phyloP scores from a whole-genome alignment of 108 stramenopile genomes.

The Stephanodiscus triporus region DNA sequence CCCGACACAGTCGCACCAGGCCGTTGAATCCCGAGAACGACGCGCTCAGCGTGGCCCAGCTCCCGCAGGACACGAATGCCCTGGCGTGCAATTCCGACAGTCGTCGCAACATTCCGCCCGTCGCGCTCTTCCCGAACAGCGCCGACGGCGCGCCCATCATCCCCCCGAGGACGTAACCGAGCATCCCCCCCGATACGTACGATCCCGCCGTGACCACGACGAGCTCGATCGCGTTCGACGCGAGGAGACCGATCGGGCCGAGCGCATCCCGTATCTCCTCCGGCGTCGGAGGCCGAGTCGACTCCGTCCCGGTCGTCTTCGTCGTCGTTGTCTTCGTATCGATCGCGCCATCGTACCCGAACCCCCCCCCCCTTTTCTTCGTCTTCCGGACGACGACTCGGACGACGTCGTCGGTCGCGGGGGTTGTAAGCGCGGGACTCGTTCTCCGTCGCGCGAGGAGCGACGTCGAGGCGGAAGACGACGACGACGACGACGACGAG shows the following conservation, averaged over 20 bases:
- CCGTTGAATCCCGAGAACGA: slow-evolving; percentile 72
- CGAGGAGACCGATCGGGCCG: slow-evolving; percentile 56
- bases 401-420: not conserved
- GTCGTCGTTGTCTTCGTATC: not conserved
- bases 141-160: slow-evolving; percentile 57
- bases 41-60: slow-evolving; percentile 66
- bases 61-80: slow-evolving; percentile 51
- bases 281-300: no score
- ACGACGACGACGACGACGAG: not conserved
- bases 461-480: not conserved
- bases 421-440: not conserved
- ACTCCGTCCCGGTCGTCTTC: not conserved
- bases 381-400: not conserved
- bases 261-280: slow-evolving; percentile 54
- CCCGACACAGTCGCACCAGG: slow-evolving; percentile 52
- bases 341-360: not conserved
- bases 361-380: not conserved
- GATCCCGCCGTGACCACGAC: slow-evolving; percentile 56
- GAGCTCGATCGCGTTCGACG: slow-evolving; percentile 68
- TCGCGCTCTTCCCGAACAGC: slow-evolving; percentile 27
- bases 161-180: slow-evolving; percentile 63
- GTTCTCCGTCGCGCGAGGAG: not conserved
- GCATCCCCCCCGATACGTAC: slow-evolving; percentile 60
- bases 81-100: slow-evolving; percentile 57
- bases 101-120: slow-evolving; percentile 16